Evolutionary conservation across 1,284 basidiomycete species (phyloP), one percentile per base, ranked within the genome.

Genomic region (Singerocomus inundabilis): DNA sequence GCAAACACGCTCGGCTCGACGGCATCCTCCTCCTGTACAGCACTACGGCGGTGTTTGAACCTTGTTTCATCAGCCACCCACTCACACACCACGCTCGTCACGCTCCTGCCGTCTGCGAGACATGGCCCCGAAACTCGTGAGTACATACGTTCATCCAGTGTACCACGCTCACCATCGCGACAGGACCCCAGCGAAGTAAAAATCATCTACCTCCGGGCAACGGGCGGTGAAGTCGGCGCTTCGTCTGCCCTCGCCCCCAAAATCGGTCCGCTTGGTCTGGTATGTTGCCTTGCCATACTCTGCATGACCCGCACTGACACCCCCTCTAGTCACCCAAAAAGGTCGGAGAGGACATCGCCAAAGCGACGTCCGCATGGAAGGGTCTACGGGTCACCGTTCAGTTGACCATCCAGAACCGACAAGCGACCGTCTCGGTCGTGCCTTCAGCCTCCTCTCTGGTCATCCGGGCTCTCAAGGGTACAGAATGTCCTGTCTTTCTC

Each of bases 271-370:
- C 88, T 99, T 66, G 96, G 96, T 93, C 80, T 99, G 68, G 96
- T 98, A 72, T 71, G 93, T 49, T 79, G 21, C n/a, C 3, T 31
- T 31, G 2, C 24, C 21, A 3, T 32, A 15, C 16, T 16, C 26
- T 16, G 25, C 8, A 26, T 2, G 1, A 7, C 44, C 15, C 12
- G 21, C 10, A 8, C 46, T 64, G 32, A 54, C 5, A 39, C 42
- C n/a, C 9, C 47, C 9, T 49, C 47, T 62, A 98, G 95, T 98
- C 97, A 53, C 96, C 97, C 70, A 99, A 99, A 84, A 99, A 99
- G 82, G 95, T 99, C 77, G 97, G 97, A 79, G 97, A 99, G 91
- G 97, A 99, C 79, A 99, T 99, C 70, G 97, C 97, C 69, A 99
- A 99, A 78, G 96, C 97, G 56, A 98, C 97, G 57, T 85, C 88